phyloP scores from a whole-genome alignment of 768 basidiomycete genomes.

The Auriscalpium microsporum region DNA sequence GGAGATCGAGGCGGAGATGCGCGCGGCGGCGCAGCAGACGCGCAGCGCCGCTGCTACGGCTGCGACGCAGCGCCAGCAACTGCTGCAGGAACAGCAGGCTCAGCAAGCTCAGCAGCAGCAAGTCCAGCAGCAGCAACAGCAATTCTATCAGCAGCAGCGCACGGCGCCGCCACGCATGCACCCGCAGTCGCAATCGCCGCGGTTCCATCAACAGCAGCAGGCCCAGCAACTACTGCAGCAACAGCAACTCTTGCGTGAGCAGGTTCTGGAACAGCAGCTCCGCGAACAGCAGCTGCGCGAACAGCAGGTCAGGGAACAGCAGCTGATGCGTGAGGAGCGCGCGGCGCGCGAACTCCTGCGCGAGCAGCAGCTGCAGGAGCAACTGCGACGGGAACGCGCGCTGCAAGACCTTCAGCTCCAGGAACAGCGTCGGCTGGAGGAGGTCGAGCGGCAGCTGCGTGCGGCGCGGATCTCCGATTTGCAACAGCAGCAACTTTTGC shows the following conservation, averaged over 20 bases:
- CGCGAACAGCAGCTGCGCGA: constrained; percentile 36
- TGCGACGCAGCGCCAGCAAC: constrained; percentile 33
- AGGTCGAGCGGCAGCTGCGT: constrained; percentile 13
- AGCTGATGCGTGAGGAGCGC: constrained; percentile 27
- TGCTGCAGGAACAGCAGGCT: constrained; percentile 27
- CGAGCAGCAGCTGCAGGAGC: constrained; percentile 31
- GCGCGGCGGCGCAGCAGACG: constrained; percentile 38
- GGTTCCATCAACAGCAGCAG: constrained; percentile 70
- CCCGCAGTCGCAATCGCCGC: constrained; percentile 68
- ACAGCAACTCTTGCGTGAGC: constrained; percentile 30
- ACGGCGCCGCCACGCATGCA: constrained; percentile 72
- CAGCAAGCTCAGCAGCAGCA: constrained; percentile 11
- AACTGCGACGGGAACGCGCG: constrained; percentile 18
- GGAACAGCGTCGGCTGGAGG: constrained; percentile 12
- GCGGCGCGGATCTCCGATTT: constrained; percentile 14
- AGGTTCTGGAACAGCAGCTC: constrained; percentile 20
- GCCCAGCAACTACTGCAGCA: constrained; percentile 65
- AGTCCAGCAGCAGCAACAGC: constrained; percentile 28
- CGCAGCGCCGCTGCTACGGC: constrained; percentile 19
- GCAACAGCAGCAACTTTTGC: constrained; percentile 16
- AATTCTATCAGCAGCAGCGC: constrained; percentile 32
- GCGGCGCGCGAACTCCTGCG: constrained; percentile 18
- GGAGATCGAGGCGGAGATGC: constrained; percentile 83
- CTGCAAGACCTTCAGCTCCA: constrained; percentile 23
- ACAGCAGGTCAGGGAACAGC: constrained; percentile 58